Evolutionary conservation across 306 rosid species (phyloP), one percentile per base, ranked within the genome.

Genomic region (Datisca glomerata): DNA sequence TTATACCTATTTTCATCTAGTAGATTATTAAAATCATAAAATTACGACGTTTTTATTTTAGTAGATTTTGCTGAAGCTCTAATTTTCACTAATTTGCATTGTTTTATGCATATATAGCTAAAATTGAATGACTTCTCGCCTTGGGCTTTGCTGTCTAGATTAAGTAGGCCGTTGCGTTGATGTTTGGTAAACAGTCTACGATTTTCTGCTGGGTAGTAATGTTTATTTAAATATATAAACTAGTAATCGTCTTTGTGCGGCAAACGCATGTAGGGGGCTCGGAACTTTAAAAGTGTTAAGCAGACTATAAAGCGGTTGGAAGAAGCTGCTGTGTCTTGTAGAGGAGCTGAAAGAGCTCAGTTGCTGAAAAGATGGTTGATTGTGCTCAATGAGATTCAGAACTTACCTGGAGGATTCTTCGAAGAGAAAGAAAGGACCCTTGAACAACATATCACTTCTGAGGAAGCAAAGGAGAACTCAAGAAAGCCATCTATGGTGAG

Each of bases 301-400:
- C 78, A 56, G 76, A 91, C 87, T 18, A 28, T 78, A 39, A 75
- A 73, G 52, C 64, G 94, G 27, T 69, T 91, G 75, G 98, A 91
- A 61, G 96, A 91, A 48, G 94, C 93, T 35, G 93, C 98, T 41
- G 56, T 91, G 32, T 56, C 86, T 4, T 67, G 63, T 21, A 66
- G 85, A 62, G 96, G 96, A 12, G 34, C 65, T 14, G 94, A 80
- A 61, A 84, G 96, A 69, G 69, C 60, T 31, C 74, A 68, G 61
- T 65, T 91, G 74, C 70, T 91, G 64, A 75, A 61, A 49, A 61
- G 98, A 57, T 91, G 98, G 98, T 66, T 91, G 67, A 54, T 65
- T 41, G 78, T 84, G 42, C 98, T 91, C 24, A 66, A 68, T 63
- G 98, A 91, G 64, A 43, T 80, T 35, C 83, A 80, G 34, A 84